Conservation (phyloP, 768 basidiomycete species). For the Hypholoma sublateritium region DNA sequence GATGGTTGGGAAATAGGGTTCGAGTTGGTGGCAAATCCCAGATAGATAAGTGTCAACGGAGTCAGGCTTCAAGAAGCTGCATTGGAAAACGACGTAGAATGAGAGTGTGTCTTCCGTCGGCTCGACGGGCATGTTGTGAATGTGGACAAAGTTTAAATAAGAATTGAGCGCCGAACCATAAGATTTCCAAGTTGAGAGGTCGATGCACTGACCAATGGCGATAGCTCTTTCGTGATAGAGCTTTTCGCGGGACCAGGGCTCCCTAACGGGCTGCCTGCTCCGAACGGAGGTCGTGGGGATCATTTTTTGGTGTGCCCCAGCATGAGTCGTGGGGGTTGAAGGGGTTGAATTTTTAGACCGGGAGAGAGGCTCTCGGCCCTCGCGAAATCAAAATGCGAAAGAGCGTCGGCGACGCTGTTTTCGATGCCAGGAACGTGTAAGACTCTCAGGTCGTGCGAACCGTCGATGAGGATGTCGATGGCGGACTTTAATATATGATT, state of each 20-base stretch:
- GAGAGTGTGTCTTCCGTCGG: slow-evolving; percentile 34
- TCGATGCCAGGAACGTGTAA: slow-evolving; percentile 22
- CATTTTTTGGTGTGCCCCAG: no score
- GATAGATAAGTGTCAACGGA: slow-evolving; percentile 39
- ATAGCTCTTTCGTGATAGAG: slow-evolving; percentile 26
- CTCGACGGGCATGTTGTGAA: slow-evolving; percentile 26
- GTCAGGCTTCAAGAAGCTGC: slow-evolving; percentile 31
- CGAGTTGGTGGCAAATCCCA: slow-evolving; percentile 41
- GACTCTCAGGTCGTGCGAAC: slow-evolving; percentile 17
- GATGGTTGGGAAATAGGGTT: no score
- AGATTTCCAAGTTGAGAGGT: slow-evolving; percentile 11
- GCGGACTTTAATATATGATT: slow-evolving; percentile 23
- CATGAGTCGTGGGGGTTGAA: no score
- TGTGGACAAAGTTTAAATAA: slow-evolving; percentile 26
- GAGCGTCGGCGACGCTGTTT: slow-evolving; percentile 30
- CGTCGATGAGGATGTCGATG: slow-evolving; percentile 12
- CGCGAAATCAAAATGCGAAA: slow-evolving; percentile 20
- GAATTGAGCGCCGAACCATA: slow-evolving; percentile 35
- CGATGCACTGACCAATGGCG: slow-evolving; percentile 20
- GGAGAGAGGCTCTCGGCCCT: no score
- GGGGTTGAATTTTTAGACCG: no score
- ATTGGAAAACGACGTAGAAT: slow-evolving; percentile 36
- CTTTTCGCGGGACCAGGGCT: slow-evolving; percentile 33
- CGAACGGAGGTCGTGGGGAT: no score
- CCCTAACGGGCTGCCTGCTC: slow-evolving; percentile 26